These are phyloP conservation scores for Diaporthe humulicola DNA, from an alignment of 2,329 filamentous ascomycete species.

Conservation along the genomic window DNA sequence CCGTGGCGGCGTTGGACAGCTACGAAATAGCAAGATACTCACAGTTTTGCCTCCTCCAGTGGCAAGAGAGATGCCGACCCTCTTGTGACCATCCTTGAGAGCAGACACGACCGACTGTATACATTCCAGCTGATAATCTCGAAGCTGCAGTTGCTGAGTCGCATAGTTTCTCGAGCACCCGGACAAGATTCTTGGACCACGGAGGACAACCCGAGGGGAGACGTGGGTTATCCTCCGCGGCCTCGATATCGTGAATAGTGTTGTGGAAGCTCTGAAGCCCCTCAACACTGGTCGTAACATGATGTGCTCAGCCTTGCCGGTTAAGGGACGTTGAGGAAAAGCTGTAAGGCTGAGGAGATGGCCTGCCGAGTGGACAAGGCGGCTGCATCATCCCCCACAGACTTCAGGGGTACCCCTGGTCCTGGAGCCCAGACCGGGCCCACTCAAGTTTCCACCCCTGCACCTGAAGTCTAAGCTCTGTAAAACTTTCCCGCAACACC, in stretches of 20 bases:
- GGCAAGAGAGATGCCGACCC: conserved; percentile 86
- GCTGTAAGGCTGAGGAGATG: conserved; percentile 27
- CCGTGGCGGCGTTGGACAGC: not conserved
- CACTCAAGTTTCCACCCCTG: conserved; percentile 29
- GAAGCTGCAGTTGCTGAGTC: conserved; percentile 59
- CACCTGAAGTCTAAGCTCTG: not conserved
- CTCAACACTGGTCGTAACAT: conserved; percentile 36
- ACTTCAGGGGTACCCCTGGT: not conserved
- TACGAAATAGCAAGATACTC: conserved; percentile 46
- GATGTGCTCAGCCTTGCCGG: conserved; percentile 35
- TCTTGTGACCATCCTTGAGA: conserved; percentile 78
- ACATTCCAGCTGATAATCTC: conserved; percentile 92
- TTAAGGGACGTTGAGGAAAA: conserved; percentile 30
- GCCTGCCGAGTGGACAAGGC: not conserved
- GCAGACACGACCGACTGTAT: conserved; percentile 84
- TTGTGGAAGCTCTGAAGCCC: conserved; percentile 16
- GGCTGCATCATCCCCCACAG: conserved; percentile 5
- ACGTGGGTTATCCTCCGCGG: not conserved
- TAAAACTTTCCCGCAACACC: conserved; percentile 14
- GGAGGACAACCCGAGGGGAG: not conserved
- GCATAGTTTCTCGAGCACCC: conserved; percentile 27
- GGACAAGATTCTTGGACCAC: not conserved
- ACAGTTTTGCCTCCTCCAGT: conserved; percentile 93
- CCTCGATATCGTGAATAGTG: not conserved
- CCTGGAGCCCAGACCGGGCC: not conserved